Percentiles rank a stretch among this genome's conserved stretches.
Conservation (phyloP, 2,329 filamentous ascomycete species). For the Dactylellina leptospora region DNA sequence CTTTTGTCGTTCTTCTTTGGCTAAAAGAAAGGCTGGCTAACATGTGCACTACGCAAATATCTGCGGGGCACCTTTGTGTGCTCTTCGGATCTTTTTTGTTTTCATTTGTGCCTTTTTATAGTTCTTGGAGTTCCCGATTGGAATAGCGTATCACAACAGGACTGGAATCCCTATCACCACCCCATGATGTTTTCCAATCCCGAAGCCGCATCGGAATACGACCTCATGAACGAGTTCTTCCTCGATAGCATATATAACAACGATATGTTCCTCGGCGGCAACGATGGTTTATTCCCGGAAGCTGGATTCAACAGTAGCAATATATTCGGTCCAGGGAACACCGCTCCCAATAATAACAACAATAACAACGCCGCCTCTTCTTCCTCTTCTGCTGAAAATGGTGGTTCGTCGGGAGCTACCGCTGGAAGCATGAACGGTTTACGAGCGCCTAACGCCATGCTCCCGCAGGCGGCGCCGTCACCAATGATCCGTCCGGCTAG, state of each 20-base stretch:
- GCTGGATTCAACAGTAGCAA: conserved; percentile 49
- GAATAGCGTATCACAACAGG: conserved; percentile 83
- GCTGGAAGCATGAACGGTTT: conserved; percentile 53
- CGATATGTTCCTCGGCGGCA: conserved; percentile 81
- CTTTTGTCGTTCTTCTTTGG: neutral
- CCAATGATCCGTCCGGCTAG: conserved; percentile 51
- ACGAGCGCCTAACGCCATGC: conserved; percentile 48
- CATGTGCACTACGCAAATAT: conserved; percentile 43
- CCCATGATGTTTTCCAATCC: conserved; percentile 95
- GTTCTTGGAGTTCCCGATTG: conserved; percentile 86
- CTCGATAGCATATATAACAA: conserved; percentile 71
- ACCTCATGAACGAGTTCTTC: conserved; percentile 88
- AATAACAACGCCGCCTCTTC: no score
- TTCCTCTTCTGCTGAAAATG: conserved; percentile 48
- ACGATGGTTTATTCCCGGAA: conserved; percentile 61
- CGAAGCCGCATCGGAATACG: conserved; percentile 96
- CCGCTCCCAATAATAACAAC: no score
- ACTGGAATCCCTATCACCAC: conserved; percentile 67
- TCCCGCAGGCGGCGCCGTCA: conserved; percentile 48
- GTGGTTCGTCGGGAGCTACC: conserved; percentile 34
- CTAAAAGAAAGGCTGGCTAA: conserved; percentile 36
- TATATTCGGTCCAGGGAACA: conserved; percentile 47
- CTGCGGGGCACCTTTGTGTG: conserved; percentile 31
- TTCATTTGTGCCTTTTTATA: conserved; percentile 61
- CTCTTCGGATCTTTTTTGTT: conserved; percentile 20